Evolutionary conservation across 768 basidiomycete species (phyloP).

Genomic region (Trametes elegans): DNA sequence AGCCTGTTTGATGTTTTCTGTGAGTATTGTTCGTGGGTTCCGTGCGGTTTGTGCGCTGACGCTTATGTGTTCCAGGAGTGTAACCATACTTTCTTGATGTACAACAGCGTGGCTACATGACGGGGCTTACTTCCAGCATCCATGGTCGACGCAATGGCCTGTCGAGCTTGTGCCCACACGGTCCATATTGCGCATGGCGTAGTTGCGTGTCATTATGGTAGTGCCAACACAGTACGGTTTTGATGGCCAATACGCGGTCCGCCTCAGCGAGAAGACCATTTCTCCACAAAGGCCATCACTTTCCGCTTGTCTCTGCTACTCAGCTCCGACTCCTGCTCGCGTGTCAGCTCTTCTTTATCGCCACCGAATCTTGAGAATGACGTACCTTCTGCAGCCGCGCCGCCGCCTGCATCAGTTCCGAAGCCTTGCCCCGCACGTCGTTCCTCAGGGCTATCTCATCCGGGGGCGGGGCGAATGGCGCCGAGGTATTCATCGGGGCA

Average conservation of each 20-base stretch:
- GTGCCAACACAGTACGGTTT: too few relatives aligned
- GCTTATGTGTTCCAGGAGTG: neutral
- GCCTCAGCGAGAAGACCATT: conserved; percentile 8
- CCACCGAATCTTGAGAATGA: neutral
- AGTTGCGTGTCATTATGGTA: too few relatives aligned
- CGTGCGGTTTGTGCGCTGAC: neutral
- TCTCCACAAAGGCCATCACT: conserved; percentile 11
- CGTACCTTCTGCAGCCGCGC: conserved; percentile 15
- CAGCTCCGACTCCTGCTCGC: conserved; percentile 4
- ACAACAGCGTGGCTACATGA: neutral
- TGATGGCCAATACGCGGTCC: too few relatives aligned
- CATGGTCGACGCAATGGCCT: neutral
- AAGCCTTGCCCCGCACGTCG: neutral
- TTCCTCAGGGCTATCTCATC: neutral
- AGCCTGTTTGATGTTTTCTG: neutral
- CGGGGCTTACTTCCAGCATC: neutral
- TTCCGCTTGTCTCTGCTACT: conserved; percentile 14
- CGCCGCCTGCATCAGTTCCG: conserved; percentile 4
- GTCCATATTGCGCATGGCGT: too few relatives aligned
- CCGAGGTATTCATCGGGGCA: conserved; percentile 22
- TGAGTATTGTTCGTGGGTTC: neutral
- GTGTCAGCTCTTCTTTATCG: neutral
- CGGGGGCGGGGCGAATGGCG: conserved; percentile 14
- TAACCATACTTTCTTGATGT: neutral
- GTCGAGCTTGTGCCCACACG: too few relatives aligned